Base-by-base conservation (phyloP, 495 filamentous ascomycete species). In the Sordaria brevicollis region DNA sequence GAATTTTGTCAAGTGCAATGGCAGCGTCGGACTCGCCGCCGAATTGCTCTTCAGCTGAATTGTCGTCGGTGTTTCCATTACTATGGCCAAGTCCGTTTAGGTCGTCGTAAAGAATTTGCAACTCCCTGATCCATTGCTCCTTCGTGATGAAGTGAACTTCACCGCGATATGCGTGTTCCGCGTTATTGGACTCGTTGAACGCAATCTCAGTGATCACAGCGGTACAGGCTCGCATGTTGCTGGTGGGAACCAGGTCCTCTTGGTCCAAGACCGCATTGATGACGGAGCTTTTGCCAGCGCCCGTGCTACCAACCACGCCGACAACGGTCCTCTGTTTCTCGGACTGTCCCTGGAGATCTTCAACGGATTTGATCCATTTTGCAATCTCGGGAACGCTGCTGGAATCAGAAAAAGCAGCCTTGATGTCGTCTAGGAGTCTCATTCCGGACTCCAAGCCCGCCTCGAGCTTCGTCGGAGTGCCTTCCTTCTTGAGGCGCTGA, bases 161-260 rank as follows among this genome's bases (percentile, higher is more conserved):
- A 9, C 88, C 89, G 11, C 80, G 77, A 74, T 91, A 92, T 49
- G 74, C 81, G 13, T 76, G 66, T 1, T 74, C 71, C 2, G 78
- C 71, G 13, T 85, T 81, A 33, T 84, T 66, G 13, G 74, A 79
- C 37, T 76, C 15, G 54, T 90, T 90, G 76, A 84, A 92, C 0
- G 85, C 85, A 10, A 92, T 84, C 71, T 92, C 89, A 0, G 87
- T 91, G 6, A 87, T 84, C 4, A 87, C 86, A 0, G 90, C 89
- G 3, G 90, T 92, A 70, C 89, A 91, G 4, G 88, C 89, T 62
- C 87, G 54, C 74, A 82, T 70, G 65, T 78, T 76, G 43, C 76
- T 81, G 0, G 81, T 83, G 0, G 79, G 80, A 1, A 82, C 67
- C 7, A 86, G 65, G 38, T 74, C 76, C 25, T 86, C 82, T 65